Evolutionary conservation across 805 yeast genomes (phyloP), one percentile per base, ranked within the genome.

Genomic region (Pichia californica): DNA sequence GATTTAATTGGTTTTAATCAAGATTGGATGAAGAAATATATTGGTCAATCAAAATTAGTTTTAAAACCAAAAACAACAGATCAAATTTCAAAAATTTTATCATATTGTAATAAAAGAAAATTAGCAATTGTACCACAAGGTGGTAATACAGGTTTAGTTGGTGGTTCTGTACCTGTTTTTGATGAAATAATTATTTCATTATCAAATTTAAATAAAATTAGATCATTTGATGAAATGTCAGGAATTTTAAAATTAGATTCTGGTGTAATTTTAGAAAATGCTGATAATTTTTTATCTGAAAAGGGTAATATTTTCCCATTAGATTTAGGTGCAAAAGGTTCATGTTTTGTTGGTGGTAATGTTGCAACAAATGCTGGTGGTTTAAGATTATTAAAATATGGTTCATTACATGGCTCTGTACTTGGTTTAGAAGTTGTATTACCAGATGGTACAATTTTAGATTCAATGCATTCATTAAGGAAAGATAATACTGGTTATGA

Each of bases 291-390:
- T 56, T 66, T 89, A 43, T 80, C 83, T 15, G 93, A 87, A 45
- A 67, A 77, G n/a, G 95, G 93, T 3, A 83, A 83, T 64, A 85
- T 89, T 43, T 89, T 88, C 73, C 98, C 98, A 23, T 70, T 89
- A 40, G 98, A 89, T 61, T 68, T 89, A 48, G 98, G 98, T 45
- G 97, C 98, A 31, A 89, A 89, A 67, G 98, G 98, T 13, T 87
- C 96, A 2, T 91, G 97, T 61, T 95, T 87, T 54, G 81, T 91
- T 49, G 97, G 97, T 53, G 98, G 97, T 51, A 85, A 81, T 42
- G 91, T 88, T 35, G 95, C 96, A 16, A 88, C 96, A 16, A 91
- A 91, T 61, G 98, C 98, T 5, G 98, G 98, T 58, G 98, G 98
- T 1, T 73, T 89, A 54, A 71, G 98, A 58, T 70, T 89, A 40